Evolutionary conservation across 148 eudicot species (phyloP), one percentile per base, ranked within the genome.

Genomic region (Pharnaceum exiguum): DNA sequence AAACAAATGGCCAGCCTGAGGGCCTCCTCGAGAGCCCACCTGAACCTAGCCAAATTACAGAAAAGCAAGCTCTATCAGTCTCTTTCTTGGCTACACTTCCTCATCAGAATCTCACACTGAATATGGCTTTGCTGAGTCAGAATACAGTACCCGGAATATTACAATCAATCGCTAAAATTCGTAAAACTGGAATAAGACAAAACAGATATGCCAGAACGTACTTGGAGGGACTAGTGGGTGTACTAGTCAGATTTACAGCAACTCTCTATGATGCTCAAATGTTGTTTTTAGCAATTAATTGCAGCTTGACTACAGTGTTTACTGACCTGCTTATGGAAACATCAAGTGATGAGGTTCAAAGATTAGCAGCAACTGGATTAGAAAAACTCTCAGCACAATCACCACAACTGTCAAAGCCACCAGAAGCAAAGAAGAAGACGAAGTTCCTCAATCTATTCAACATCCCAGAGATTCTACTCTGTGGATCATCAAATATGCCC

Each of bases 161-260:
- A 32, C 68, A 71, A 52, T 66, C 76, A 21, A 61, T 83, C 27
- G 48, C 21, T 60, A 67, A 76, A 45, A 67, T 85, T 65, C 94
- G 74, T 66, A 74, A 36, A 48, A 59, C 36, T 10, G 89, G 79
- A 44, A 60, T 74, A 35, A 71, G 85, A 75, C 59, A 72, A 67
- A 80, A 76, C 79, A 77, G 83, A 57, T 66, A 85, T 62, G 65
- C 75, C 53, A 28, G 53, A 51, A 33, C 58, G 55, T 89, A 79
- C 68, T 71, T 82, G 30, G 94, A 85, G 61, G 96, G 96, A 45
- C 72, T 89, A 31, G 94, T 83, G 19, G 96, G 96, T 6, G 71
- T 80, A 59, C 77, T 89, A 47, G 93, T 82, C 65, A 82, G 94
- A 67, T 81, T 85, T 59, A 89, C 96, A 36, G 67, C 81, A 45